These are phyloP conservation scores for Colletotrichum abscissum DNA, from an alignment of 2,329 filamentous ascomycete species.

Conservation along the genomic window DNA sequence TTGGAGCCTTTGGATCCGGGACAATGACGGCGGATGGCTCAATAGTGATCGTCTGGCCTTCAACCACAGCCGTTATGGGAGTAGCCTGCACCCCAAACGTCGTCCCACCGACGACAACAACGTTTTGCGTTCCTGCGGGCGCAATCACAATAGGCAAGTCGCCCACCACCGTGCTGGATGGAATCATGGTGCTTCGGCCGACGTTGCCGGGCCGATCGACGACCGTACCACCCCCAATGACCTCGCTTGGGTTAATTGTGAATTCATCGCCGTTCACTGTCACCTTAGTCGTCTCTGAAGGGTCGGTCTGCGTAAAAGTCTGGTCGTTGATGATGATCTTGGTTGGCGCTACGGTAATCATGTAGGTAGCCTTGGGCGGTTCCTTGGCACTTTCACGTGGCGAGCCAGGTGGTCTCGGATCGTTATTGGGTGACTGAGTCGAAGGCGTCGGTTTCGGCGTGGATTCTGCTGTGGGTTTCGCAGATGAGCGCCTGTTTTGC, in stretches of 20 bases:
- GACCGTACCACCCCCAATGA: conserved; percentile 57
- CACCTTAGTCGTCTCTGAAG: conserved; percentile 53
- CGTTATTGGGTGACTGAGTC: conserved; percentile 12
- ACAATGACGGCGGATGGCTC: conserved; percentile 47
- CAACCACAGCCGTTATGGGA: conserved; percentile 49
- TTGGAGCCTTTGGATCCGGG: conserved; percentile 48
- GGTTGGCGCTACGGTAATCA: conserved; percentile 56
- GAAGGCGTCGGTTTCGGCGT: neutral
- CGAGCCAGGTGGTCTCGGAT: neutral
- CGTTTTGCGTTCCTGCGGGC: conserved; percentile 42
- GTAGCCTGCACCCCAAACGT: conserved; percentile 53
- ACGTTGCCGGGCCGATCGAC: conserved; percentile 51
- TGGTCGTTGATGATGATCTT: conserved; percentile 59
- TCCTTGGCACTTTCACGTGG: conserved; percentile 17
- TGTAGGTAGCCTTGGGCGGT: conserved; percentile 42
- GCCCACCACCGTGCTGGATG: conserved; percentile 52
- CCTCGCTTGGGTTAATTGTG: conserved; percentile 58
- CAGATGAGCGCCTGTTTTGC: conserved; percentile 11
- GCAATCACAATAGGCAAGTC: conserved; percentile 55
- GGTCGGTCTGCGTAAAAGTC: conserved; percentile 54
- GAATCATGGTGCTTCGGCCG: neutral
- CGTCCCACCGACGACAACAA: conserved; percentile 55
- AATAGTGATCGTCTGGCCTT: conserved; percentile 48
- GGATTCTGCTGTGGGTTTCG: conserved; percentile 2
- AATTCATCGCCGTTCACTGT: conserved; percentile 56